Base-by-base conservation (phyloP, 805 yeast species). In the Candida ovalis region DNA sequence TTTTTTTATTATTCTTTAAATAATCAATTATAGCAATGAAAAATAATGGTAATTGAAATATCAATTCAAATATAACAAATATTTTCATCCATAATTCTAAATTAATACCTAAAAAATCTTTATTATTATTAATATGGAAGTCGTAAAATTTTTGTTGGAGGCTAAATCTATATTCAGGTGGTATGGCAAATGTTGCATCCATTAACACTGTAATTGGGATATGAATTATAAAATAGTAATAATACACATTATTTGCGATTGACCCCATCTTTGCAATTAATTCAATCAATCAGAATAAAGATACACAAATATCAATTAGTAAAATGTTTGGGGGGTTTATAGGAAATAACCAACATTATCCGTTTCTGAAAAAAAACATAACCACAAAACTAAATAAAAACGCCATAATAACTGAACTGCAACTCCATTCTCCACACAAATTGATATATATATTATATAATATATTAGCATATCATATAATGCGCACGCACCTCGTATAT, bases 11-110 rank as follows among this genome's bases (percentile, higher is more conserved):
- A 41, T 55, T 57, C 24, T 41, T 47, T 6, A 49, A 19, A 46
- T 60, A 65, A 42, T 61, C 49, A n/a, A 49, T 56, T 0, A 74
- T 72, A 12, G 76, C 80, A 13, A 68, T 53, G 40, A 80, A 58
- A 65, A 94, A 94, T 25, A 87, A 71, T 1, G 99, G 99, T 44
- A 87, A 62, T 68, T 92, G 99, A 55, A 86, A 74, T 3, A 81
- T 43, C 37, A 91, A 51, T 64, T 92, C 99, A 48, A 88, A 62
- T 55, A 75, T 65, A 1, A 90, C 95, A 64, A 86, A 89, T 33
- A 76, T 63, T 47, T 75, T 69, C 43, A 92, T 74, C 97, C 97
- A 92, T 2, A 70, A 56, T 30, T 58, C 62, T 10, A 60, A 47
- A 1, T 96, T 92, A 2, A 48, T 15, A 2, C 64, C 61, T 22